Conservation (phyloP, 2,329 filamentous ascomycete genomes). For the Claviceps lovelessii region DNA sequence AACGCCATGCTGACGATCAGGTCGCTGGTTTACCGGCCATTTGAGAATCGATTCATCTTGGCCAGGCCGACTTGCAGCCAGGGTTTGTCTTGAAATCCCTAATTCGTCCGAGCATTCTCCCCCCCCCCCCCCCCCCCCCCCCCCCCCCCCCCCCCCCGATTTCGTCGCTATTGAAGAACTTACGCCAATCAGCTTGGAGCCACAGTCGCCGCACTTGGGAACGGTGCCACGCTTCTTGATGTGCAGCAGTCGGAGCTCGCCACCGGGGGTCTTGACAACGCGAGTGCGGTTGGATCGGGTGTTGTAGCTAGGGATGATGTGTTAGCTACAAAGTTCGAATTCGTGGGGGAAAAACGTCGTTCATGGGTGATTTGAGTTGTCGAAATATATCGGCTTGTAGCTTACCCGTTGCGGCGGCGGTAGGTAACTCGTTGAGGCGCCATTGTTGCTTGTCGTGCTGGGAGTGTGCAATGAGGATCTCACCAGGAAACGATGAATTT, state of each 20-base stretch:
- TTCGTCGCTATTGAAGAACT: slow-evolving; percentile 33
- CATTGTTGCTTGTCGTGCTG: slow-evolving; percentile 39
- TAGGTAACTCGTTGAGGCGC: slow-evolving; percentile 47
- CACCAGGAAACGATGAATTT: slow-evolving; percentile 25
- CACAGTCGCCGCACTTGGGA: slow-evolving; percentile 99
- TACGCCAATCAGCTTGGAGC: slow-evolving; percentile 94
- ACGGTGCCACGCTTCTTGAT: slow-evolving; percentile 99
- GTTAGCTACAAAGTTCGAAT: neutral
- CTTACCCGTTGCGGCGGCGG: slow-evolving; percentile 70
- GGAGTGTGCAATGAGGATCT: slow-evolving; percentile 22
- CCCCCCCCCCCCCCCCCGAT: neutral
- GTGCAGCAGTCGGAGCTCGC: slow-evolving; percentile 90
- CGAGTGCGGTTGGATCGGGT: slow-evolving; percentile 94
- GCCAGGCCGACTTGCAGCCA: neutral
- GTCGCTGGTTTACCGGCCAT: neutral
- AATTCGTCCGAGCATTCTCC: neutral
- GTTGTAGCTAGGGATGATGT: slow-evolving; percentile 60
- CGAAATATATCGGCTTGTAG: slow-evolving; percentile 13
- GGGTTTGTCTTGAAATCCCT: neutral
- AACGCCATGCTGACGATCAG: neutral
- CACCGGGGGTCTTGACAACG: slow-evolving; percentile 90
- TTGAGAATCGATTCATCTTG: neutral
- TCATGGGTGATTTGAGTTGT: neutral
- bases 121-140: too few relatives aligned
- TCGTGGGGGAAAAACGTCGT: neutral